Percentiles rank a stretch among this genome's conserved stretches.
Conservation (phyloP, 2,329 filamentous ascomycete genomes). For the Hyphodiscus sp. region DNA sequence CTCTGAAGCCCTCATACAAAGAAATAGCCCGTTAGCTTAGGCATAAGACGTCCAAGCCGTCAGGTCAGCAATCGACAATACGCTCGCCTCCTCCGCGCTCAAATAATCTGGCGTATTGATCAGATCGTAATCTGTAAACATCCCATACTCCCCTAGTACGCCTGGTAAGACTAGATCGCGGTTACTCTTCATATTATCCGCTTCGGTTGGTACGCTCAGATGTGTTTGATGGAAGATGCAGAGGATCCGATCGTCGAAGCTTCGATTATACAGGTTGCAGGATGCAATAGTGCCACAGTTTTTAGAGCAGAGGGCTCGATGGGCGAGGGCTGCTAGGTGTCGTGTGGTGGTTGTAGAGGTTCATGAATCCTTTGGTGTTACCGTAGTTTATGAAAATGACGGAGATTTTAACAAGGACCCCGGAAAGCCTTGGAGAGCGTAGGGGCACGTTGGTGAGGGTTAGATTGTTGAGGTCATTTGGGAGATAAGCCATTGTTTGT, state of each 20-base stretch:
- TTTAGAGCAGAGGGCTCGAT: slow-evolving; percentile 57
- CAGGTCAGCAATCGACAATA: slow-evolving; percentile 53
- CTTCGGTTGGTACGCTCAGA: slow-evolving; percentile 20
- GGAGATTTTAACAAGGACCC: slow-evolving; percentile 32
- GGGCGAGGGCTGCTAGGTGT: slow-evolving; percentile 34
- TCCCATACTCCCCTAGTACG: slow-evolving; percentile 51
- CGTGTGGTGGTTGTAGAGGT: slow-evolving; percentile 57
- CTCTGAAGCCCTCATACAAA: too few relatives aligned
- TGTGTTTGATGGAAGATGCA: slow-evolving; percentile 55
- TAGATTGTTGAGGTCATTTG: slow-evolving; percentile 52
- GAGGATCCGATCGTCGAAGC: slow-evolving; percentile 58
- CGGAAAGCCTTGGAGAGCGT: slow-evolving; percentile 41
- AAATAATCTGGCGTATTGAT: slow-evolving; percentile 52
- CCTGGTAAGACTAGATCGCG: slow-evolving; percentile 61
- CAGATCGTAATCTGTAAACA: slow-evolving; percentile 50
- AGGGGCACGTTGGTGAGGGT: slow-evolving; percentile 37
- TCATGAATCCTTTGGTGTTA: slow-evolving; percentile 22
- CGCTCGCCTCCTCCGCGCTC: slow-evolving; percentile 51
- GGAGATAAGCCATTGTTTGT: slow-evolving; percentile 47
- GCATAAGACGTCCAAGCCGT: slow-evolving; percentile 45
- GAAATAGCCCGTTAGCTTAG: too few relatives aligned
- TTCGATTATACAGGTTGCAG: slow-evolving; percentile 40
- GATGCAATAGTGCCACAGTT: slow-evolving; percentile 58
- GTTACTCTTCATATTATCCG: slow-evolving; percentile 38
- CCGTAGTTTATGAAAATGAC: slow-evolving; percentile 26